These are phyloP conservation scores for Pseudogymnoascus sp. DNA, from an alignment of 2,329 filamentous ascomycete genomes.

Conservation along the genomic window DNA sequence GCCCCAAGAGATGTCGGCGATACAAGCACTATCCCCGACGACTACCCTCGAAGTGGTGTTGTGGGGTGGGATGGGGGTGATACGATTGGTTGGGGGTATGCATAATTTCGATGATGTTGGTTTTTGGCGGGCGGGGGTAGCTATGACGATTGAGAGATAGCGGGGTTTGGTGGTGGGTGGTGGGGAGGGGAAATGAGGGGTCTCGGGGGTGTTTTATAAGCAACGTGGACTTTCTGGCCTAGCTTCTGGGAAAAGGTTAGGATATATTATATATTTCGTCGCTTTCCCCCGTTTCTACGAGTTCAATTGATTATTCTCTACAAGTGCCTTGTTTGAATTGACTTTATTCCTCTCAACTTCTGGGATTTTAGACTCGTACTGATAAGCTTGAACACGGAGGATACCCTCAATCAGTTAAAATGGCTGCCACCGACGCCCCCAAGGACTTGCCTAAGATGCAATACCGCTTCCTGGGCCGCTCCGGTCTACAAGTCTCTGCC, in stretches of 20 bases:
- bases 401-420: background rate
- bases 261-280: background rate
- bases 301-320: background rate
- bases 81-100: background rate
- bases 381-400: background rate
- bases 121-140: background rate
- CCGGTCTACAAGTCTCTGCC: constrained; percentile 64
- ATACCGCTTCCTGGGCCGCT: constrained; percentile 62
- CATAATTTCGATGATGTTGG: background rate
- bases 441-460: constrained; percentile 48
- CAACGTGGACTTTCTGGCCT: background rate
- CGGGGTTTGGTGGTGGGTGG: background rate
- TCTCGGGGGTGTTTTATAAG: background rate
- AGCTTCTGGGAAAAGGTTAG: no score
- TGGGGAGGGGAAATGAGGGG: background rate
- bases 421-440: constrained; percentile 20
- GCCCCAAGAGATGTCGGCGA: background rate
- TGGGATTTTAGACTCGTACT: background rate
- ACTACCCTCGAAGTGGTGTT: background rate
- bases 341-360: background rate
- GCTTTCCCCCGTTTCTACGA: background rate
- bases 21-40: background rate
- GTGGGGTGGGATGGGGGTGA: background rate
- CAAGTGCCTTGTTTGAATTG: background rate
- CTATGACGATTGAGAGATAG: background rate